Percentiles rank a stretch among this genome's conserved stretches.
These are phyloP conservation scores for Aspergillus wentii DNA, from an alignment of 495 filamentous ascomycete species.

Conservation along the genomic window DNA sequence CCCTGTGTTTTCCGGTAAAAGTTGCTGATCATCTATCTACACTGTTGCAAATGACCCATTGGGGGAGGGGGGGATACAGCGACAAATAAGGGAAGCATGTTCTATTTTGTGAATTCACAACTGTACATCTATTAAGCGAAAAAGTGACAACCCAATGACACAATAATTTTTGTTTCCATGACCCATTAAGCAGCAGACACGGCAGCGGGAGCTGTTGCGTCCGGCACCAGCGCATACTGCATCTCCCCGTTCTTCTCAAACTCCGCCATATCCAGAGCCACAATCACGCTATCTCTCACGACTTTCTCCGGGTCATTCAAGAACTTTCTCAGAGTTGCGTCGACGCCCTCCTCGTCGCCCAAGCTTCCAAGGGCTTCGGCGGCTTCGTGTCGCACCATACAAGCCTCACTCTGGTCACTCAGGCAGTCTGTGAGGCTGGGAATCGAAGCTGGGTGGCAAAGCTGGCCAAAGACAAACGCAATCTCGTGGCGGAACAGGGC, in stretches of 20 bases:
- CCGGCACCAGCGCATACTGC: constrained; percentile 87
- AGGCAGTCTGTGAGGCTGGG: constrained; percentile 76
- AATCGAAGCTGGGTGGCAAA: constrained; percentile 93
- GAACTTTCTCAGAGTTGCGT: constrained; percentile 76
- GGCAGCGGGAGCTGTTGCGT: constrained; percentile 32
- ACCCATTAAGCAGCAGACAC: constrained; percentile 33
- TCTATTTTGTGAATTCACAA: constrained; percentile 8
- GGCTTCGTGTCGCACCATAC: constrained; percentile 97
- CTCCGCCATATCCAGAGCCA: constrained; percentile 97
- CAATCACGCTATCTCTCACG: constrained; percentile 89
- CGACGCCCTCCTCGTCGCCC: constrained; percentile 89
- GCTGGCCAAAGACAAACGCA: constrained; percentile 95
- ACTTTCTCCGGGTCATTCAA: constrained; percentile 87
- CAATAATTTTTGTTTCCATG: constrained; percentile 19
- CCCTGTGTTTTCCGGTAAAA: constrained; percentile 80
- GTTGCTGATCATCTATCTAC: constrained; percentile 52
- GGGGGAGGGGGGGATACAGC: too few species aligned
- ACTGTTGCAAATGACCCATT: too few species aligned
- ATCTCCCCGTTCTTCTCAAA: constrained; percentile 84
- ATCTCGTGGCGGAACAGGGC: constrained; percentile 98
- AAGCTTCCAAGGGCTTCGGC: constrained; percentile 96
- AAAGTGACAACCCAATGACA: constrained; percentile 16
- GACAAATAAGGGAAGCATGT: too few species aligned
- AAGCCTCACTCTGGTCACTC: constrained; percentile 71
- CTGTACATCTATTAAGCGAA: constrained; percentile 20